Conservation (phyloP, 345 rosid species). For the Salix caprea region DNA sequence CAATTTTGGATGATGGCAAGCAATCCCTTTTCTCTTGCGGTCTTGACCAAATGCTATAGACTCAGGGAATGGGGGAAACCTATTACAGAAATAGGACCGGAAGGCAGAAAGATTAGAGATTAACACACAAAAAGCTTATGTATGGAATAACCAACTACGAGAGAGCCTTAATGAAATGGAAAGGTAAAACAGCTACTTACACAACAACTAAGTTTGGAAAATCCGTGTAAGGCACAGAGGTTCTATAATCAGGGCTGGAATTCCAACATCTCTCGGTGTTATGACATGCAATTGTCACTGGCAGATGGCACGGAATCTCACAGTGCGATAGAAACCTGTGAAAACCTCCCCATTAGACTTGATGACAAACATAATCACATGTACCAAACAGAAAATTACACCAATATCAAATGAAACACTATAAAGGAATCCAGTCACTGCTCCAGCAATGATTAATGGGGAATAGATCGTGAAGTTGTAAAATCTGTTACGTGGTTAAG, state of each 20-base stretch:
- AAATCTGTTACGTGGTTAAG: constrained; percentile 4
- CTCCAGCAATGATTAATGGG: not conserved
- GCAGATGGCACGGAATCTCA: constrained; percentile 63
- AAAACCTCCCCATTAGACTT: constrained; percentile 20
- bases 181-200: constrained; percentile 41
- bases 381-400: not conserved
- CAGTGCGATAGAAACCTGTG: constrained; percentile 71
- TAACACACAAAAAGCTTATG: not conserved
- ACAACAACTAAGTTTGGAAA: constrained; percentile 69
- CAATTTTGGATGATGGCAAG: constrained; percentile 93
- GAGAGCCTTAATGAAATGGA: not conserved
- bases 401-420: not conserved
- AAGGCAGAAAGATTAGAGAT: constrained; percentile 10
- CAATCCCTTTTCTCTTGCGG: constrained; percentile 72
- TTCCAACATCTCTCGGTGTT: constrained; percentile 77
- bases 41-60: constrained; percentile 83
- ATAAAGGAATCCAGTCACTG: not conserved
- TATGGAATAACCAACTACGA: not conserved
- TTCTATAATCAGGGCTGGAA: constrained; percentile 57
- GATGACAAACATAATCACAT: constrained; percentile 6
- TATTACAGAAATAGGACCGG: constrained; percentile 23
- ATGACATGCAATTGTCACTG: constrained; percentile 87
- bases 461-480: not conserved
- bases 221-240: constrained; percentile 49
- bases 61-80: constrained; percentile 86